Percentiles rank a stretch among this genome's conserved stretches.
phyloP scores from a whole-genome alignment of 192 early-diverging fungal species.

The Pilaira anomala region DNA sequence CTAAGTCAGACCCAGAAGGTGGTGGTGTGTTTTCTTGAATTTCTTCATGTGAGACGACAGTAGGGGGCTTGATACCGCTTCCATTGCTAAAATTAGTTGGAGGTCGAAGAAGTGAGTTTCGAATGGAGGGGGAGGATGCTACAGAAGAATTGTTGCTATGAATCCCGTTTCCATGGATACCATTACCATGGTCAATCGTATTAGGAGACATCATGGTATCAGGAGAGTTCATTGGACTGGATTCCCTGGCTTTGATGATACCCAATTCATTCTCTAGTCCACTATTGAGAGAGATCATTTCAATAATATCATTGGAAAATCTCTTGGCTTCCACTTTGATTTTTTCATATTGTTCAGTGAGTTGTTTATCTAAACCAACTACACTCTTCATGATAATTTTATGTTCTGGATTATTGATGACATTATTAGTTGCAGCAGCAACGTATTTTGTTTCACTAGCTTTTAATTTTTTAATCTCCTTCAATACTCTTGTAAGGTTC shows the following conservation, averaged over 20 bases:
- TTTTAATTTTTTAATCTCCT: constrained; percentile 1
- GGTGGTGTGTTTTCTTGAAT: not conserved
- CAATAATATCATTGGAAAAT: constrained; percentile 14
- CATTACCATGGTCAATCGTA: too few relatives aligned
- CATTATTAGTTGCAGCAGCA: not conserved
- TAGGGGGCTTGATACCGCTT: not conserved
- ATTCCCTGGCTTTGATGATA: constrained; percentile 7
- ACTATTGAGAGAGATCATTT: not conserved
- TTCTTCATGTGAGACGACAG: not conserved
- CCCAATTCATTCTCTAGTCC: constrained; percentile 5
- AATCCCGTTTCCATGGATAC: too few relatives aligned
- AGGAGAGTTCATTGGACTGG: not conserved
- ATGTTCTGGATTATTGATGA: not conserved
- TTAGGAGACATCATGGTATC: too few relatives aligned
- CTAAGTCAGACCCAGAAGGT: not conserved
- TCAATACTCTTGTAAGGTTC: constrained; percentile 1
- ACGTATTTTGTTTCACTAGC: not conserved
- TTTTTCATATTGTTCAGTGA: constrained; percentile 8
- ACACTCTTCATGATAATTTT: constrained; percentile 3
- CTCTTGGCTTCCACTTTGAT: constrained; percentile 8
- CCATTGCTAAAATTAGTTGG: constrained; percentile 12
- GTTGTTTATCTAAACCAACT: not conserved
- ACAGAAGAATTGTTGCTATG: too few relatives aligned
- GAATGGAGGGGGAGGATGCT: not conserved
- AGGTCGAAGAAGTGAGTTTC: constrained; percentile 1